A percentile compares a stretch with the other conserved stretches of the same genome.
Conservation (phyloP, 108 stramenopile species). For the Thalassiosira profunda region DNA sequence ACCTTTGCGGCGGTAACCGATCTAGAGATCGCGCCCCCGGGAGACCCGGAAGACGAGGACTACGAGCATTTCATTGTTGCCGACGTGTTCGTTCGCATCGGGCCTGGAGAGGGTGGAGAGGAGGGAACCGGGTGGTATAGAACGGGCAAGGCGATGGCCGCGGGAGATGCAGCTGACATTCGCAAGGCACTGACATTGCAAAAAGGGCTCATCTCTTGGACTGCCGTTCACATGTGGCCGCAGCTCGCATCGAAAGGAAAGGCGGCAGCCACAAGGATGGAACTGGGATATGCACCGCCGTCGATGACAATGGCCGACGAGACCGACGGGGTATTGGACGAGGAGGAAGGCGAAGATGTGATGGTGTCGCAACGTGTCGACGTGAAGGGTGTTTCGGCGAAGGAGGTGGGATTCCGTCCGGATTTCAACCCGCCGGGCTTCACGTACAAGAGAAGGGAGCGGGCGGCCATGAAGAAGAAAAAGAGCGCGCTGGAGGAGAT, state of each 20-base stretch:
- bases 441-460: constrained; percentile 52
- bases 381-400: constrained; percentile 1
- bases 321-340: constrained; percentile 33
- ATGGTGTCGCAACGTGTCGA: not conserved
- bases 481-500: constrained; percentile 40
- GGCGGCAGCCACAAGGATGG: constrained; percentile 23
- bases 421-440: constrained; percentile 55
- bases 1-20: constrained; percentile 45
- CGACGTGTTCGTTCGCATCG: constrained; percentile 40
- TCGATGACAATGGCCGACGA: constrained; percentile 57
- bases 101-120: constrained; percentile 5
- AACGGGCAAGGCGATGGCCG: constrained; percentile 42
- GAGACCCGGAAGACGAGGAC: constrained; percentile 44
- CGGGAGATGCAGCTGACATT: constrained; percentile 13
- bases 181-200: constrained; percentile 39
- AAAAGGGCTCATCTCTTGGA: constrained; percentile 51
- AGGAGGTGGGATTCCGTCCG: constrained; percentile 45
- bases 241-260: constrained; percentile 36
- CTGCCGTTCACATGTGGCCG: constrained; percentile 49
- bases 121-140: constrained; percentile 39
- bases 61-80: constrained; percentile 38
- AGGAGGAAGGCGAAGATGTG: constrained; percentile 23
- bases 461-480: constrained; percentile 50
- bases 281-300: constrained; percentile 37
- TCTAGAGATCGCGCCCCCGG: constrained; percentile 35